These are phyloP conservation scores for Agrocybe chaxingu DNA, from an alignment of 768 basidiomycete genomes.

Conservation along the genomic window DNA sequence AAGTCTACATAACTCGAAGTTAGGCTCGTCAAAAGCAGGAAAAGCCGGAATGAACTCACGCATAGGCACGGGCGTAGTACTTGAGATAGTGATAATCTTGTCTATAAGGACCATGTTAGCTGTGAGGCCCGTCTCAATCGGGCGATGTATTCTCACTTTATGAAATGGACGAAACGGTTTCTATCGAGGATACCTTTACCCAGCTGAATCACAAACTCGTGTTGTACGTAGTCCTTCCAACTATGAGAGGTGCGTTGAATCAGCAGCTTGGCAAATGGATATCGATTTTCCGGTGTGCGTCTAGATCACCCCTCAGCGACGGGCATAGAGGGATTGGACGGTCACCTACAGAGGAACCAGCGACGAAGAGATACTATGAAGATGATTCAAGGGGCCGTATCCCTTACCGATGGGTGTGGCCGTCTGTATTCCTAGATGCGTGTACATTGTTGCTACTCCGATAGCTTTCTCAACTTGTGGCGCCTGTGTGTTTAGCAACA, in stretches of 20 bases:
- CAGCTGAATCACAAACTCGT: slow-evolving; percentile 78
- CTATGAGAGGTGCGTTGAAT: slow-evolving; percentile 50
- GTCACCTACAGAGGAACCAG: slow-evolving; percentile 45
- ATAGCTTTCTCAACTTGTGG: slow-evolving; percentile 46
- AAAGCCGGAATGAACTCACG: slow-evolving; percentile 33
- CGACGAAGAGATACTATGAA: slow-evolving; percentile 52
- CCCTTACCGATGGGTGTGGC: slow-evolving; percentile 70
- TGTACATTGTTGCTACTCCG: slow-evolving; percentile 62
- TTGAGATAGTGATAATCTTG: slow-evolving; percentile 82
- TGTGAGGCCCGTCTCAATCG: background rate
- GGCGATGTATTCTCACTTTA: slow-evolving; percentile 51
- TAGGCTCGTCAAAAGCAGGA: background rate
- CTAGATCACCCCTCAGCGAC: slow-evolving; percentile 27
- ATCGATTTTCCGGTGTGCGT: slow-evolving; percentile 55
- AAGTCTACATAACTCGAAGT: slow-evolving; percentile 37
- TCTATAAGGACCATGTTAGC: slow-evolving; percentile 28
- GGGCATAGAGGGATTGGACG: background rate
- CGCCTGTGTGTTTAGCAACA: background rate
- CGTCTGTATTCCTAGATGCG: slow-evolving; percentile 68
- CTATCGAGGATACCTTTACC: slow-evolving; percentile 67
- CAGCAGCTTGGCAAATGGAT: slow-evolving; percentile 65
- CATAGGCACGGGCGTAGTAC: slow-evolving; percentile 84
- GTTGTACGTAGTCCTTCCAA: slow-evolving; percentile 78
- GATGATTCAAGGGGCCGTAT: slow-evolving; percentile 84
- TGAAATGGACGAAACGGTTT: slow-evolving; percentile 77